A percentile compares a stretch with the other conserved stretches of the same genome.
Conservation (phyloP, 75 land plant species). For the Isoetes taiwanensis region DNA sequence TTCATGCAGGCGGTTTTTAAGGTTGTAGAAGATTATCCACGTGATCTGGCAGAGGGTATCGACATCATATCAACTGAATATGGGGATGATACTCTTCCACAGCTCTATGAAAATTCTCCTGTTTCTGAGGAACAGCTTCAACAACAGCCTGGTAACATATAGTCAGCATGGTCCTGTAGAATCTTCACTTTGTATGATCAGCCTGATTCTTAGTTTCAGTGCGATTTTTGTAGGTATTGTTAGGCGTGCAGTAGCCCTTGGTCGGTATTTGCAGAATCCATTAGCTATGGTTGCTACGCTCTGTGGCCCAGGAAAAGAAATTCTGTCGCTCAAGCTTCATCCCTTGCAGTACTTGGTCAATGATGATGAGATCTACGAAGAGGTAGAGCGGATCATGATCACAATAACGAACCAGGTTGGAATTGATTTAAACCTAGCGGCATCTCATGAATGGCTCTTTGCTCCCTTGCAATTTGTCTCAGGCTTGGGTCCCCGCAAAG, state of each 20-base stretch:
- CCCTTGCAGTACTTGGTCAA: constrained; percentile 48
- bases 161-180: no score
- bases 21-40: constrained; percentile 79
- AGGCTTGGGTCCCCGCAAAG: constrained; percentile 92
- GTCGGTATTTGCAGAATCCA: constrained; percentile 89
- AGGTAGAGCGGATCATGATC: constrained; percentile 80
- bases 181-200: not conserved
- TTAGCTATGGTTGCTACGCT: constrained; percentile 84
- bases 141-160: constrained; percentile 49
- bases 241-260: constrained; percentile 86
- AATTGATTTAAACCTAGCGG: constrained; percentile 69
- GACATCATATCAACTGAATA: constrained; percentile 45
- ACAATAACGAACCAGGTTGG: constrained; percentile 91
- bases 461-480: constrained; percentile 83
- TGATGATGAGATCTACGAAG: constrained; percentile 73
- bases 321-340: constrained; percentile 73
- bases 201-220: not conserved
- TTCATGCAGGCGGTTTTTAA: constrained; percentile 77
- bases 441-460: constrained; percentile 90
- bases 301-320: constrained; percentile 83
- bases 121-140: constrained; percentile 80
- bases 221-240: constrained; percentile 51
- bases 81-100: constrained; percentile 80
- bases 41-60: constrained; percentile 62
- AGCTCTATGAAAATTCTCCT: constrained; percentile 75